Base-by-base conservation (phyloP, 139 green algal species). In the Deuterostichococcus epilithicus region DNA sequence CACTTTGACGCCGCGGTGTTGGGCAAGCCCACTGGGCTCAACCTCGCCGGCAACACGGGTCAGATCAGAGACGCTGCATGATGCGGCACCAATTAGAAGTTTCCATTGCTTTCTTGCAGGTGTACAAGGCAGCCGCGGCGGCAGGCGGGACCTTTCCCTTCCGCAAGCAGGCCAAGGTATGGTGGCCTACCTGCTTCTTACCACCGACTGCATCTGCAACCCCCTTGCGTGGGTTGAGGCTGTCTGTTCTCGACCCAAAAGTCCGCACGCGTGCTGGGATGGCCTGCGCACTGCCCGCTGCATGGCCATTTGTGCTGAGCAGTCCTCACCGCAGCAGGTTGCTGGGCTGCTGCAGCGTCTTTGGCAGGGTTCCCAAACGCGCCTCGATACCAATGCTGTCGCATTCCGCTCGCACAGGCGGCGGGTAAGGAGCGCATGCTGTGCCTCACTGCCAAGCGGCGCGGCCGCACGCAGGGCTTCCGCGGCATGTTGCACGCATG, bases 401-500 rank as follows among this genome's bases (percentile, higher is more conserved):
- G n/a, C n/a, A n/a, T n/a, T n/a, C n/a, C 26, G 10, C 13, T 44
- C 35, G 39, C 72, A 75, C 76, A 85, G 79, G 47, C 82, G 5
- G 81, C 78, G n/a, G 79, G 80, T 71, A 89, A 88, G 73, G 63
- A 81, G 42, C 77, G 83, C 15, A 74, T 90, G 20, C 67, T 90
- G 23, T 88, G 83, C 80, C 34, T 90, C 15, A 90, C 85, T 3
- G 82, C 82, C 30, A 81, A 90, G 72, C 75, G 85, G 1, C 74
- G 85, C 70, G 73, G 39, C 44, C 77, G 74, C 42, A 72, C 73
- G 37, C 80, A 77, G 6, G 85, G 80, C 20, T 90, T 88, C 77
- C 86, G 83, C 70, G 77, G 78, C 34, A 83, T 80, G 23, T 70
- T 89, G 52, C 85, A 89, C 45, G 47, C 86, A 2, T 85, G 72